Percentiles rank a stretch among this genome's conserved stretches.
These are phyloP conservation scores for Pezicula radicicola DNA, from an alignment of 2,329 filamentous ascomycete species.

Conservation along the genomic window DNA sequence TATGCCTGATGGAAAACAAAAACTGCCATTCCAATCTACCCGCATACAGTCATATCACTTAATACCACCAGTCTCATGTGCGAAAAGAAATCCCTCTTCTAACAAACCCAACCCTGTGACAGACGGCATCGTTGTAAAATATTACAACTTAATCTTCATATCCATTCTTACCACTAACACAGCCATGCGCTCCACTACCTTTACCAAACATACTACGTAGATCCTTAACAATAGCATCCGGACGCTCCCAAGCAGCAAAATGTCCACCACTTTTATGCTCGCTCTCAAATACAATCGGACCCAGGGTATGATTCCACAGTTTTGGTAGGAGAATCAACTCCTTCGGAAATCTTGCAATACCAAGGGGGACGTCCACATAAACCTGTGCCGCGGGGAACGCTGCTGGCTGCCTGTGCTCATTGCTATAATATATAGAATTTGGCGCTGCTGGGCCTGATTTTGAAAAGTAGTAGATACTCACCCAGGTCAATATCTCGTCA, in stretches of 20 bases:
- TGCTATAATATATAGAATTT: conserved; percentile 69
- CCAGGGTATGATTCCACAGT: conserved; percentile 54
- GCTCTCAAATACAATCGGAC: conserved; percentile 53
- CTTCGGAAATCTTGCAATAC: conserved; percentile 52
- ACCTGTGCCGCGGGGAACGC: conserved; percentile 4
- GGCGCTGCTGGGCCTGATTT: conserved; percentile 65
- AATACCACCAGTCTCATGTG: no score
- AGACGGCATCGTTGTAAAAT: no score
- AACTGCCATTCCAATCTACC: no score
- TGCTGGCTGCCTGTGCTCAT: conserved; percentile 32
- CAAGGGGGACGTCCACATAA: conserved; percentile 40
- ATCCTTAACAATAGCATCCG: conserved; percentile 47
- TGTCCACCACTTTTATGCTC: conserved; percentile 34
- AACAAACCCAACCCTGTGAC: no score
- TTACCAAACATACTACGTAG: conserved; percentile 54
- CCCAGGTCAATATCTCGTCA: conserved; percentile 72
- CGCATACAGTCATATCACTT: no score
- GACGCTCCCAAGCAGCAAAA: conserved; percentile 57
- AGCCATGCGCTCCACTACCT: conserved; percentile 36
- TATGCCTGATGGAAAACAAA: no score
- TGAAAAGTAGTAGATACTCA: conserved; percentile 70
- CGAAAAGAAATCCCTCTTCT: no score
- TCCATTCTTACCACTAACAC: conserved; percentile 10
- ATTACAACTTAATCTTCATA: not conserved
- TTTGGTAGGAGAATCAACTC: conserved; percentile 52